Percentiles rank a stretch among this genome's conserved stretches.
phyloP scores from a whole-genome alignment of 768 basidiomycete genomes.

The Trametes maxima region DNA sequence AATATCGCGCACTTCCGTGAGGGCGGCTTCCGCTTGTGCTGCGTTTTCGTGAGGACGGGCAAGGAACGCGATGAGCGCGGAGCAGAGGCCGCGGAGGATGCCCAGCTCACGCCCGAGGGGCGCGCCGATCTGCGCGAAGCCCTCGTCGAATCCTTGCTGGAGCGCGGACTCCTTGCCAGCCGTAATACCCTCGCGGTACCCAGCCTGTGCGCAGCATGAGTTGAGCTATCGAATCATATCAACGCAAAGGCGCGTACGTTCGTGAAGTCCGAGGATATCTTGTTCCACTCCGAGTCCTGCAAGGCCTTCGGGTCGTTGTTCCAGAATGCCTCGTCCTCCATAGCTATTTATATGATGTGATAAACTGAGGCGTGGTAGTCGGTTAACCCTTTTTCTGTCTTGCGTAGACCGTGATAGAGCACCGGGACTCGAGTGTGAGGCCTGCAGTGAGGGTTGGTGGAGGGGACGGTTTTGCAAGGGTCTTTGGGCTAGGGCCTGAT shows the following conservation, averaged over 20 bases:
- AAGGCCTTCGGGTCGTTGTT: slow-evolving; percentile 45
- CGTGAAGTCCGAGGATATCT: slow-evolving; percentile 67
- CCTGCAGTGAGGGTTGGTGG: not conserved
- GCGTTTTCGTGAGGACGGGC: slow-evolving; percentile 33
- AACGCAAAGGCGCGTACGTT: slow-evolving; percentile 48
- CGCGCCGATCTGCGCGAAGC: slow-evolving; percentile 72
- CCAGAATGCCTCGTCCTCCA: slow-evolving; percentile 44
- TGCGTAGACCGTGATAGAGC: not conserved
- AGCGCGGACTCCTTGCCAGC: slow-evolving; percentile 86
- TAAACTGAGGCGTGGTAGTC: too few species aligned
- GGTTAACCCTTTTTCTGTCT: too few species aligned
- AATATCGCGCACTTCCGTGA: slow-evolving; percentile 54
- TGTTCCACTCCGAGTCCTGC: slow-evolving; percentile 65
- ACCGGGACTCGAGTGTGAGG: not conserved
- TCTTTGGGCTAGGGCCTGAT: not conserved
- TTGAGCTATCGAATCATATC: not conserved
- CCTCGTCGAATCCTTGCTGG: slow-evolving; percentile 89
- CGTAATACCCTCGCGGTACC: slow-evolving; percentile 96
- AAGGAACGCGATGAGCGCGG: slow-evolving; percentile 64
- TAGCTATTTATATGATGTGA: not conserved
- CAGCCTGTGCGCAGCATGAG: slow-evolving; percentile 53
- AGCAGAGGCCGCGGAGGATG: slow-evolving; percentile 67
- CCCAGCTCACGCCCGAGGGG: slow-evolving; percentile 82
- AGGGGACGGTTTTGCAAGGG: not conserved
- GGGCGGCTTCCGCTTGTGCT: slow-evolving; percentile 28